Evolutionary conservation across 345 rosid species (phyloP), one percentile per base, ranked within the genome.

Genomic region (Pistacia integerrima): DNA sequence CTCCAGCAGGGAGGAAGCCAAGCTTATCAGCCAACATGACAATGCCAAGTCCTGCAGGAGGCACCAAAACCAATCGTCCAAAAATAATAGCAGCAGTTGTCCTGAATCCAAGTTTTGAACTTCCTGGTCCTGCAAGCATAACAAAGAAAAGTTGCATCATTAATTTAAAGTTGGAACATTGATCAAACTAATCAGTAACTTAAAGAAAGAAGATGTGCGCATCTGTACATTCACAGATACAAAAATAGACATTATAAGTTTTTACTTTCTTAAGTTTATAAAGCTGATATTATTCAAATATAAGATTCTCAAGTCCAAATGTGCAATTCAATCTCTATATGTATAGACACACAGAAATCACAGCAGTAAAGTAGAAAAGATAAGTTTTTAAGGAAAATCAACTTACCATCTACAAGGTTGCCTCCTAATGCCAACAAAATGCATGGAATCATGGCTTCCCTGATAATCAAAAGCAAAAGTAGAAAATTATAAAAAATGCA

Each of bases 381-480:
- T 36, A 7, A 54, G 38, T 2, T 54, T 3, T 4, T 14, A 30
- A 30, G 63, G 48, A 58, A 44, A 49, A 38, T 18, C 8, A 66
- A 66, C 85, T 73, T 87, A 92, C 99, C 99, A 76, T 94, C 96
- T 28, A 97, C 86, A 49, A 97, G 99, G 82, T 94, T 97, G 84
- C 99, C 99, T 72, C 98, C 98, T 35, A 96, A 80, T 56, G 99
- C 97, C 80, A 96, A 81, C 81, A 97, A 87, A 78, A 94, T 97
- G 79, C 98, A 94, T 0, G 98, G 99, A 77, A 97, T 88, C 99
- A 94, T 97, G 74, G 98, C 98, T 58, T 91, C 97, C 96, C 98
- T 97, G 88, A 41, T 28, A 48, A 72, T 22, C 44, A 71, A 16
- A 79, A 57, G 35, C 55, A 79, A 17, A 20, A 25, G 61, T 28